Conservation (phyloP, 2,329 filamentous ascomycete genomes). For the Chrysoporthe puriensis region DNA sequence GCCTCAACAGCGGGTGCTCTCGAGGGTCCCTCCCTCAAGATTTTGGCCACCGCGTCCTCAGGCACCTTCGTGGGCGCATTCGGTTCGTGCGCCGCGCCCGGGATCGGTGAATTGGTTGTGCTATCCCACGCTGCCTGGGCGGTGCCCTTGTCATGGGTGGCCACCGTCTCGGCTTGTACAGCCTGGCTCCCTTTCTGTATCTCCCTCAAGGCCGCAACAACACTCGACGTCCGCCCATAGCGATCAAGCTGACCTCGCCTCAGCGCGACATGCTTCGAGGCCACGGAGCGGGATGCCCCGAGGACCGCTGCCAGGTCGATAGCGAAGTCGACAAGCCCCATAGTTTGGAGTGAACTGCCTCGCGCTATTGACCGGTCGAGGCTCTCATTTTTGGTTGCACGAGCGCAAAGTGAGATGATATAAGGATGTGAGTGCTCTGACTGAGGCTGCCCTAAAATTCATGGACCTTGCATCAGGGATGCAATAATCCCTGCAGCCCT, state of each 20-base stretch:
- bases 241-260: conserved; percentile 57
- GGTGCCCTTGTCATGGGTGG: background rate
- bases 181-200: background rate
- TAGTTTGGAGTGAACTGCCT: conserved; percentile 34
- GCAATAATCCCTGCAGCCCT: conserved; percentile 29
- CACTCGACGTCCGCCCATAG: conserved; percentile 52
- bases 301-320: conserved; percentile 73
- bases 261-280: conserved; percentile 63
- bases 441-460: conserved; percentile 9
- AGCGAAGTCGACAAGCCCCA: conserved; percentile 66
- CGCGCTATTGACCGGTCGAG: background rate
- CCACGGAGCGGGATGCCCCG: conserved; percentile 70
- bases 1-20: background rate
- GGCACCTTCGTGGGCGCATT: background rate
- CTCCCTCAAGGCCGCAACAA: conserved; percentile 39
- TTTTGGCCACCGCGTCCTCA: background rate
- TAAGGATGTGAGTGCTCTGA: background rate
- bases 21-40: background rate
- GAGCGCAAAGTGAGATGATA: background rate
- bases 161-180: background rate
- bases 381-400: conserved; percentile 1
- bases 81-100: background rate
- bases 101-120: background rate
- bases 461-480: conserved; percentile 26
- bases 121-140: background rate